Conservation (phyloP, 2,329 filamentous ascomycete species). For the Penicillium crustosum region DNA sequence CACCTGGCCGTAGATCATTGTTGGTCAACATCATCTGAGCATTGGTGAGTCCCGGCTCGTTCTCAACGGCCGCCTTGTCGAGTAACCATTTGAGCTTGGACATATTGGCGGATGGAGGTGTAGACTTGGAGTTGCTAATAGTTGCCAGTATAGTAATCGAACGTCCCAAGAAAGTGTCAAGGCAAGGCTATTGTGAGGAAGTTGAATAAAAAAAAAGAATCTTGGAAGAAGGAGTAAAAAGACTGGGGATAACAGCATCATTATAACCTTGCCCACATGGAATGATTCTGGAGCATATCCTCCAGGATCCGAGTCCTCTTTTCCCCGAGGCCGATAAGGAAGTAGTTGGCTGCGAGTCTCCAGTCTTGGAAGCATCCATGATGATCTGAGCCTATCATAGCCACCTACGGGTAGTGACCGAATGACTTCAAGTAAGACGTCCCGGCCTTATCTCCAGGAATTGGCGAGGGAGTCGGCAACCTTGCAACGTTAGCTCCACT, state of each 20-base stretch:
- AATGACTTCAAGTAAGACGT: slow-evolving; percentile 26
- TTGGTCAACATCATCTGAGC: slow-evolving; percentile 86
- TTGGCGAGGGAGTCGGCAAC: not conserved
- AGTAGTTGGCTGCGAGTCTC: not conserved
- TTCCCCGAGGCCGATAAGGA: slow-evolving; percentile 3
- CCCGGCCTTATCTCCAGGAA: slow-evolving; percentile 27
- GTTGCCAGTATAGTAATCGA: not conserved
- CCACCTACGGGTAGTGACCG: slow-evolving; percentile 12
- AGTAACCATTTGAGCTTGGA: slow-evolving; percentile 31
- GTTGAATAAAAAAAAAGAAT: not conserved
- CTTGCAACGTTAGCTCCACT: not conserved
- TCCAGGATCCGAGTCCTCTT: not conserved
- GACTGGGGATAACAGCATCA: not conserved
- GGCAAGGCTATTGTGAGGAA: not conserved
- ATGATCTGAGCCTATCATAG: slow-evolving; percentile 13
- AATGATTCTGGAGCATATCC: not conserved
- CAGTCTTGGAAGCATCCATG: not conserved
- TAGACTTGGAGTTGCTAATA: not conserved
- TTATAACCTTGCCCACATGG: not conserved
- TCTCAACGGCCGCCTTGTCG: slow-evolving; percentile 67
- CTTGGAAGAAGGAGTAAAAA: not conserved
- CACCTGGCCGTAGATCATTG: slow-evolving; percentile 69
- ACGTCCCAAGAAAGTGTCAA: not conserved
- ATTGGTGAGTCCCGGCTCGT: slow-evolving; percentile 73
- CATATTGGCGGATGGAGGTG: slow-evolving; percentile 20